These are phyloP conservation scores for Penicillium dipodomyicola DNA, from an alignment of 495 filamentous ascomycete genomes.

Conservation along the genomic window DNA sequence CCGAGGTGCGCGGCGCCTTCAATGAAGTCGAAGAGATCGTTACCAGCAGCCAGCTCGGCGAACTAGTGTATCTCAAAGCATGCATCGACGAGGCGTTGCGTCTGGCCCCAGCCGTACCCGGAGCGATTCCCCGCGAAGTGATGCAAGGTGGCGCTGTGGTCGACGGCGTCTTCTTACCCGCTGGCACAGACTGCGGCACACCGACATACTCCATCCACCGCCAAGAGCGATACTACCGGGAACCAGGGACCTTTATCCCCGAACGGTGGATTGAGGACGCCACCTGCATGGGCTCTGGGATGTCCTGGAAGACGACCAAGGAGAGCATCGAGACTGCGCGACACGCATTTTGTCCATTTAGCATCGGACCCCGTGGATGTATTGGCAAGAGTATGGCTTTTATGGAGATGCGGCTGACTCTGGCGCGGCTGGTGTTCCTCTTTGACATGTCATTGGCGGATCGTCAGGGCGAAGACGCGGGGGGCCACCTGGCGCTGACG, in stretches of 20 bases:
- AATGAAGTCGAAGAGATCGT: constrained; percentile 53
- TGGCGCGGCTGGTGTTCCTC: constrained; percentile 49
- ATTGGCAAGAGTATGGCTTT: constrained; percentile 58
- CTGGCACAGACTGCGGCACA: constrained; percentile 52
- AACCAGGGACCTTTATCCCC: constrained; percentile 48
- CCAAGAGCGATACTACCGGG: constrained; percentile 51
- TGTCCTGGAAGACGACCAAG: constrained; percentile 34
- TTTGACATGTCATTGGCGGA: constrained; percentile 47
- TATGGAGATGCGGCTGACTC: constrained; percentile 51
- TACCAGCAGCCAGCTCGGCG: constrained; percentile 45
- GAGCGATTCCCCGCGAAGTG: constrained; percentile 56
- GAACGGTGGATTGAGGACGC: constrained; percentile 55
- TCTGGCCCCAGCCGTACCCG: constrained; percentile 59
- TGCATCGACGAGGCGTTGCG: constrained; percentile 66
- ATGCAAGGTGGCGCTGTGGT: constrained; percentile 54
- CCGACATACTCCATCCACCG: constrained; percentile 57
- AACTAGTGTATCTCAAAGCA: constrained; percentile 56
- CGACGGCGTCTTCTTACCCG: constrained; percentile 51
- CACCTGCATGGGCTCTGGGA: constrained; percentile 22
- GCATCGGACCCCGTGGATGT: constrained; percentile 55
- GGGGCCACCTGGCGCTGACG: constrained; percentile 43
- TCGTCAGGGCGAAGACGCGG: constrained; percentile 38
- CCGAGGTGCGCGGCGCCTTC: constrained; percentile 56
- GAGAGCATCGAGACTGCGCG: constrained; percentile 42
- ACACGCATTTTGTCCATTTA: constrained; percentile 55